phyloP scores from a whole-genome alignment of 2,329 filamentous ascomycete species.

The Dryadomyces sulphureus region DNA sequence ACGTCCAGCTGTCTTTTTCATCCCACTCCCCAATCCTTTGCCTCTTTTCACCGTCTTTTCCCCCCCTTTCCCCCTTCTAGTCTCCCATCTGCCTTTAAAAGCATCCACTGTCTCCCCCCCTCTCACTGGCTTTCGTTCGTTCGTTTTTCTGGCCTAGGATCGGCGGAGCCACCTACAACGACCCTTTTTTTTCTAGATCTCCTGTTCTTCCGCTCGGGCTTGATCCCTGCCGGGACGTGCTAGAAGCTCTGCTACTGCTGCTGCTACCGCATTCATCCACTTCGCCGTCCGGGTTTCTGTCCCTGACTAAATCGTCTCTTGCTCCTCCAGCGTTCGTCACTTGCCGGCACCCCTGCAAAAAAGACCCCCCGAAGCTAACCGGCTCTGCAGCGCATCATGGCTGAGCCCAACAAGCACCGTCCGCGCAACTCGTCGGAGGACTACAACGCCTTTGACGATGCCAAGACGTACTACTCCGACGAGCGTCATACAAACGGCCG shows the following conservation, averaged over 20 bases:
- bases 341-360: no score
- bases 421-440: slow-evolving; percentile 28
- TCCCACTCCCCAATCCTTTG: background rate
- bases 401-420: slow-evolving; percentile 2
- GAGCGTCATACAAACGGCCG: slow-evolving; percentile 33
- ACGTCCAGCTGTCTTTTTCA: background rate
- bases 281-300: no score
- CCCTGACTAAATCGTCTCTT: no score
- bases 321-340: no score
- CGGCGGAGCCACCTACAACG: background rate
- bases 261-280: no score
- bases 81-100: background rate
- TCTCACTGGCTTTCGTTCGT: background rate
- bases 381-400: background rate
- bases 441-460: slow-evolving; percentile 37
- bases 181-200: background rate
- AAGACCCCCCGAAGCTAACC: background rate
- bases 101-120: background rate
- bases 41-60: background rate
- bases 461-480: slow-evolving; percentile 44
- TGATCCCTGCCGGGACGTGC: no score
- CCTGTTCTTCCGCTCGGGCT: no score
- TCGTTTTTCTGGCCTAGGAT: background rate
- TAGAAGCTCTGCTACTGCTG: no score
- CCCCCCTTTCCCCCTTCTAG: background rate